These are phyloP conservation scores for Auriscalpium vulgare DNA, from an alignment of 768 basidiomycete genomes.

Conservation along the genomic window DNA sequence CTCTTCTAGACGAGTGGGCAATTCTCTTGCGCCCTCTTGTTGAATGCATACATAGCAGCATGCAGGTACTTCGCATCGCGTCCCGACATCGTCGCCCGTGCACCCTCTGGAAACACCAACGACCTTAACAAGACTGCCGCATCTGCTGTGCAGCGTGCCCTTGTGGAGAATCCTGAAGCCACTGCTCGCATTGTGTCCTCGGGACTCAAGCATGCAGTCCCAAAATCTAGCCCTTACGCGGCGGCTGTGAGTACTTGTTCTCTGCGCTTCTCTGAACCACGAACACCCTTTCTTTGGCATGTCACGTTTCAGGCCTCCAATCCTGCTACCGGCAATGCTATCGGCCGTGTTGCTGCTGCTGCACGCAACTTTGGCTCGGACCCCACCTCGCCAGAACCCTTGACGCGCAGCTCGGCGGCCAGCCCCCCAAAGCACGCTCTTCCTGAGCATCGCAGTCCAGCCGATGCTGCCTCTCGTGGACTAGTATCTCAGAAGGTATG, in stretches of 20 bases:
- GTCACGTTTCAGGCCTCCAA: slow-evolving; percentile 16
- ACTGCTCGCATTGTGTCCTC: slow-evolving; percentile 34
- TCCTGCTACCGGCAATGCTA: slow-evolving; percentile 32
- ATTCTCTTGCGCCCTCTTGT: neutral
- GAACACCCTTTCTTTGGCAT: neutral
- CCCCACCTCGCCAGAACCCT: neutral
- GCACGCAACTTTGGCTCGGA: slow-evolving; percentile 31
- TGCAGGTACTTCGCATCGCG: slow-evolving; percentile 13
- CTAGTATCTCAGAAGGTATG: neutral
- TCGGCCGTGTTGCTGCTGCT: slow-evolving; percentile 53
- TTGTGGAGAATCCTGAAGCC: slow-evolving; percentile 35
- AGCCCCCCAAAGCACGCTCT: neutral
- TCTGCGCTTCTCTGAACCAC: neutral
- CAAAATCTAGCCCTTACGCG: slow-evolving; percentile 29
- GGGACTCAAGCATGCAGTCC: slow-evolving; percentile 30
- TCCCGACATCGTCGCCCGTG: slow-evolving; percentile 12
- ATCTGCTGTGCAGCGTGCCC: slow-evolving; percentile 37
- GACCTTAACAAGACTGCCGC: slow-evolving; percentile 20
- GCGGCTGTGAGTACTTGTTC: slow-evolving; percentile 25
- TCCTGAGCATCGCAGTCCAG: neutral
- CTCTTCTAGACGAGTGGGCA: slow-evolving; percentile 61
- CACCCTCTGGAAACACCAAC: neutral
- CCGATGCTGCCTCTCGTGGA: too few relatives aligned
- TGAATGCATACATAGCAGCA: neutral
- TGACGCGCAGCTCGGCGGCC: neutral